phyloP scores from a whole-genome alignment of 2,329 filamentous ascomycete genomes.

The Alternaria metachromatica region DNA sequence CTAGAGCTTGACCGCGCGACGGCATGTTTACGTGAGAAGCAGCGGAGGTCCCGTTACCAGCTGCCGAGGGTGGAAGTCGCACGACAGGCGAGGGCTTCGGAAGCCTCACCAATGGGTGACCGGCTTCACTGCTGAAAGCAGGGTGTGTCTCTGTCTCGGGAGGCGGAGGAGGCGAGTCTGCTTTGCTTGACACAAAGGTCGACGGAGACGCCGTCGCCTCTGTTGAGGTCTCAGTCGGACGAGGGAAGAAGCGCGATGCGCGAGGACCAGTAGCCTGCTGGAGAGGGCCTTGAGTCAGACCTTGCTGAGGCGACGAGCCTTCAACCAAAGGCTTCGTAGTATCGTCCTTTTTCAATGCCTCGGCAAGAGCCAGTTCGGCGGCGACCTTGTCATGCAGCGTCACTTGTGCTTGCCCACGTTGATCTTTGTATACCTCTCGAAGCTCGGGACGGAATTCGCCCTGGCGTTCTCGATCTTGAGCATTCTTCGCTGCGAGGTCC shows the following conservation, averaged over 20 bases:
- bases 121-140: slow-evolving; percentile 70
- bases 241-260: slow-evolving; percentile 49
- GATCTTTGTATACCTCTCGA: slow-evolving; percentile 42
- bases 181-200: slow-evolving; percentile 25
- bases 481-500: slow-evolving; percentile 29
- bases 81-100: slow-evolving; percentile 77
- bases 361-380: slow-evolving; percentile 18
- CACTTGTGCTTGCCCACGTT: slow-evolving; percentile 38
- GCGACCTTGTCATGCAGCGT: slow-evolving; percentile 36
- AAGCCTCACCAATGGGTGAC: slow-evolving; percentile 71
- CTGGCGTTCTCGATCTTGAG: slow-evolving; percentile 36
- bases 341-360: slow-evolving; percentile 37
- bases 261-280: slow-evolving; percentile 37
- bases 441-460: slow-evolving; percentile 43
- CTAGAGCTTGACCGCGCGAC: slow-evolving; percentile 35
- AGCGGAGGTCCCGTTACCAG: slow-evolving; percentile 44
- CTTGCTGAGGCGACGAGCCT: slow-evolving; percentile 29
- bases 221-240: slow-evolving; percentile 32
- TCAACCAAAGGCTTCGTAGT: slow-evolving; percentile 30
- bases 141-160: slow-evolving; percentile 77
- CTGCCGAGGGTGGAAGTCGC: slow-evolving; percentile 71
- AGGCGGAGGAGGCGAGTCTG: slow-evolving; percentile 57
- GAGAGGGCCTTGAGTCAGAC: slow-evolving; percentile 26
- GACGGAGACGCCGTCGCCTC: slow-evolving; percentile 31
- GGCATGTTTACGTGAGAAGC: slow-evolving; percentile 52